Percentiles rank a stretch among this genome's conserved stretches.
Evolutionary conservation across 768 basidiomycete species (phyloP).

Genomic region (Xerocomellus intermedius): DNA sequence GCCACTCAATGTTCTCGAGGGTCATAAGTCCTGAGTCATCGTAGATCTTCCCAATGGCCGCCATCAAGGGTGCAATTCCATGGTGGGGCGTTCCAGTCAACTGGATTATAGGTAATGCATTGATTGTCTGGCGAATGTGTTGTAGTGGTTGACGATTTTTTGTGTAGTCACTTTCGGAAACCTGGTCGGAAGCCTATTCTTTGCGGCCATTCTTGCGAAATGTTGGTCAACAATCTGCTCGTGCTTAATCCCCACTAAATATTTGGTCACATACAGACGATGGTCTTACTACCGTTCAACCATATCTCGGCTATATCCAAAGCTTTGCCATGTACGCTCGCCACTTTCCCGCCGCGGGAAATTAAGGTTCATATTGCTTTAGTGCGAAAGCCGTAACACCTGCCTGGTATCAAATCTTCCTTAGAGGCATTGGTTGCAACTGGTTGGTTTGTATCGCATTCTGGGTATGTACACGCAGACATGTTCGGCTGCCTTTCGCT

Average conservation of each 20-base stretch:
- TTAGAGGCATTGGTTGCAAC: conserved; percentile 74
- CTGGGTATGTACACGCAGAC: conserved; percentile 49
- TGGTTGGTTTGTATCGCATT: conserved; percentile 74
- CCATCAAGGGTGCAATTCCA: conserved; percentile 57
- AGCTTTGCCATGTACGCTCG: conserved; percentile 56
- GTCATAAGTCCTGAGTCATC: not conserved
- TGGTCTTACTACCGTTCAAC: conserved; percentile 56
- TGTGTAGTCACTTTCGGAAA: conserved; percentile 66
- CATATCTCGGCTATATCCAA: conserved; percentile 54
- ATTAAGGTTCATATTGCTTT: not conserved
- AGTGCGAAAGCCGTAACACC: conserved; percentile 66
- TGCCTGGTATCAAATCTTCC: conserved; percentile 69
- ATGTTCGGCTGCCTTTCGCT: not conserved
- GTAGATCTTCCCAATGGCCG: conserved; percentile 70
- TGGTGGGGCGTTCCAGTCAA: conserved; percentile 70
- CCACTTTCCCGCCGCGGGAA: not conserved
- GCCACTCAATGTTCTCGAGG: not conserved
- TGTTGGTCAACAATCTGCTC: conserved; percentile 40
- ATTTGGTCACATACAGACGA: conserved; percentile 40
- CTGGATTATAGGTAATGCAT: conserved; percentile 58
- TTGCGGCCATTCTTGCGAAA: conserved; percentile 61
- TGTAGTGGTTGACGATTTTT: conserved; percentile 1
- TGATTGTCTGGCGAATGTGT: not conserved
- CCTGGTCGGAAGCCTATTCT: conserved; percentile 66
- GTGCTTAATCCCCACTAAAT: not conserved